These are phyloP conservation scores for Clonostachys rosea DNA, from an alignment of 2,329 filamentous ascomycete genomes.

Conservation along the genomic window DNA sequence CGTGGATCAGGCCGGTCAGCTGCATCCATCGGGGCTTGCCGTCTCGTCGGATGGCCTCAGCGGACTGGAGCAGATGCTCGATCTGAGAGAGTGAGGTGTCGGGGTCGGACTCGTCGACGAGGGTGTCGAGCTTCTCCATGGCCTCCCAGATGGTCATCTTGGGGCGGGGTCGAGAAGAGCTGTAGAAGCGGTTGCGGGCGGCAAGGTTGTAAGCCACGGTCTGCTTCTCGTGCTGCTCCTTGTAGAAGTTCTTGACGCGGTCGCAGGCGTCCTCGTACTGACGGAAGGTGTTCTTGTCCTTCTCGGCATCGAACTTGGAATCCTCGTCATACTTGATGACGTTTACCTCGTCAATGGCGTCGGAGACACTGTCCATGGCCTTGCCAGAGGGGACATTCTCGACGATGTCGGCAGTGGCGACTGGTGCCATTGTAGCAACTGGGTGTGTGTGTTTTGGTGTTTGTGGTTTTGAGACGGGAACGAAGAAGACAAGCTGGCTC, in stretches of 20 bases:
- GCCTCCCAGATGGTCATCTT: slow-evolving; percentile 88
- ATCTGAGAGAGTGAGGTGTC: slow-evolving; percentile 86
- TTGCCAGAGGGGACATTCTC: slow-evolving; percentile 10
- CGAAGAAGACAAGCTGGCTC: too few relatives aligned
- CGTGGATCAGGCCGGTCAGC: slow-evolving; percentile 72
- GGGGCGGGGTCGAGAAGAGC: slow-evolving; percentile 54
- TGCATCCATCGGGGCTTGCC: slow-evolving; percentile 82
- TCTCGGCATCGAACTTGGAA: slow-evolving; percentile 67
- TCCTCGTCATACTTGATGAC: slow-evolving; percentile 41
- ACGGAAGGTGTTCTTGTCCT: slow-evolving; percentile 77
- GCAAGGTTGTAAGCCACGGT: slow-evolving; percentile 81
- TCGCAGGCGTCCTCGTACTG: slow-evolving; percentile 82
- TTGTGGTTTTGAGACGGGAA: not conserved
- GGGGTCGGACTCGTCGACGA: slow-evolving; percentile 88
- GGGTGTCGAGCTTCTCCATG: slow-evolving; percentile 86
- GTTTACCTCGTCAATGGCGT: slow-evolving; percentile 46
- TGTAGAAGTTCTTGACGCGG: slow-evolving; percentile 83
- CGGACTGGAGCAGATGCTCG: slow-evolving; percentile 82
- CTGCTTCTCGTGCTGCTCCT: slow-evolving; percentile 65
- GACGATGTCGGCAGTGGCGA: slow-evolving; percentile 10
- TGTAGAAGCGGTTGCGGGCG: slow-evolving; percentile 57
- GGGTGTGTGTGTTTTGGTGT: not conserved
- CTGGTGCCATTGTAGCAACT: slow-evolving; percentile 15
- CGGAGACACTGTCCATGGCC: slow-evolving; percentile 44
- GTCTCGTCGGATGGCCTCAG: slow-evolving; percentile 84